phyloP scores from a whole-genome alignment of 345 rosid genomes.

The Populus euphratica region DNA sequence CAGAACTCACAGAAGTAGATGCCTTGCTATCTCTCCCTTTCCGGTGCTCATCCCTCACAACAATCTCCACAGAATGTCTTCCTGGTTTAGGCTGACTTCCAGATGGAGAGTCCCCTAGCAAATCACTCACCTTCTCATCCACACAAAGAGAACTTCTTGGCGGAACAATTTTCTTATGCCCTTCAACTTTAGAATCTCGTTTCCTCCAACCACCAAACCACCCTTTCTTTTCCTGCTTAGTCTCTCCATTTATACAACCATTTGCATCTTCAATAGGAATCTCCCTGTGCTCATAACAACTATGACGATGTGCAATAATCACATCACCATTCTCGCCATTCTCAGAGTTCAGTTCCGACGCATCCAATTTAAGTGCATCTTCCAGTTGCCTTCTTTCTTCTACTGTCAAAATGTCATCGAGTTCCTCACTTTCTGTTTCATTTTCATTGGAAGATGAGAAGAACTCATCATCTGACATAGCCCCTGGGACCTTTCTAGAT shows the following conservation, averaged over 20 bases:
- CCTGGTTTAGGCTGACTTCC: constrained; percentile 65
- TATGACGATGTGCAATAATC: constrained; percentile 51
- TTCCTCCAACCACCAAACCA: constrained; percentile 98
- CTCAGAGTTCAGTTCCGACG: constrained; percentile 53
- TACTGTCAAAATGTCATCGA: constrained; percentile 68
- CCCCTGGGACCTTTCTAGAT: constrained; percentile 87
- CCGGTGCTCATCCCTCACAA: constrained; percentile 50
- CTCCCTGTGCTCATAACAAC: constrained; percentile 78
- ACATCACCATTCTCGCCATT: constrained; percentile 60
- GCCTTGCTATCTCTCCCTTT: constrained; percentile 57
- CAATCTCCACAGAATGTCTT: constrained; percentile 77
- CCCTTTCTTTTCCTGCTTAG: constrained; percentile 79
- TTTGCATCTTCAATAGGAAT: constrained; percentile 59
- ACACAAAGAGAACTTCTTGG: constrained; percentile 81
- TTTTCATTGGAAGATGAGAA: constrained; percentile 67
- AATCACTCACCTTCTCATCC: constrained; percentile 80
- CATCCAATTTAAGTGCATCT: constrained; percentile 72
- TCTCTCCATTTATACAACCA: constrained; percentile 44
- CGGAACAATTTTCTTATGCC: constrained; percentile 52
- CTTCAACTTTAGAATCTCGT: constrained; percentile 63
- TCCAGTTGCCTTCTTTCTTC: constrained; percentile 90
- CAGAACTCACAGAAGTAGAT: constrained; percentile 45
- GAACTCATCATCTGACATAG: constrained; percentile 91
- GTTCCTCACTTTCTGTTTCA: constrained; percentile 77
- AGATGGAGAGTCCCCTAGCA: constrained; percentile 64